Conservation (phyloP, 768 basidiomycete genomes). For the Trametes elegans region DNA sequence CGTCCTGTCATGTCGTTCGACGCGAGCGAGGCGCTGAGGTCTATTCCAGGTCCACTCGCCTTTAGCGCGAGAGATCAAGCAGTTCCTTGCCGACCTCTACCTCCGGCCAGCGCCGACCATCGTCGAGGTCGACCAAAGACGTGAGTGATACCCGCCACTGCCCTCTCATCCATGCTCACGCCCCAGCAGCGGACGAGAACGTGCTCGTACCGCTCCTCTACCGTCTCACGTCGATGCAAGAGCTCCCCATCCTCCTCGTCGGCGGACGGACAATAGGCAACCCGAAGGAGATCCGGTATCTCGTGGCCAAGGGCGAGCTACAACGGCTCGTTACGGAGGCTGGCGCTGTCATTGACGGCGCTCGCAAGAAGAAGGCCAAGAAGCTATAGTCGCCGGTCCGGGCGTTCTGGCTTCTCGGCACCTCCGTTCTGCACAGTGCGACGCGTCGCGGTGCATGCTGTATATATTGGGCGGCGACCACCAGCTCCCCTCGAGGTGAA, state of each 20-base stretch:
- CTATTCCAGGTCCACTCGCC: conserved; percentile 56
- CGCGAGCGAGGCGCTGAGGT: not conserved
- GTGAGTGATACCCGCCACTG: conserved; percentile 25
- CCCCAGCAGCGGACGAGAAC: conserved; percentile 51
- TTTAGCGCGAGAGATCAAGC: conserved; percentile 63
- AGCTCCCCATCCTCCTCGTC: conserved; percentile 67
- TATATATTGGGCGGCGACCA: conserved; percentile 7
- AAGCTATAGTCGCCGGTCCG: conserved; percentile 22
- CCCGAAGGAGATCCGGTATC: conserved; percentile 48
- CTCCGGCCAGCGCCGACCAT: conserved; percentile 63
- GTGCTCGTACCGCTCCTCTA: conserved; percentile 60
- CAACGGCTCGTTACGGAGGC: conserved; percentile 47
- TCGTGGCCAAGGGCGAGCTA: conserved; percentile 52
- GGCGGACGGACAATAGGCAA: conserved; percentile 53
- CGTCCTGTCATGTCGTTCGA: conserved; percentile 7
- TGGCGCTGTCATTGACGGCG: conserved; percentile 55
- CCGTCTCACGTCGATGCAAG: conserved; percentile 53
- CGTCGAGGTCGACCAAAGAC: conserved; percentile 68
- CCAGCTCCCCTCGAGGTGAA: conserved; percentile 11
- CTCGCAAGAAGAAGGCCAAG: conserved; percentile 48
- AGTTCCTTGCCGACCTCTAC: conserved; percentile 51
- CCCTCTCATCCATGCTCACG: not conserved
- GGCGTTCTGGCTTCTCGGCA: not conserved
- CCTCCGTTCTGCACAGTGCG: conserved; percentile 3
- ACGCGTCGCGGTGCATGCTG: conserved; percentile 11